Conservation (phyloP, 257 asterid genomes). For the Mentha longifolia region DNA sequence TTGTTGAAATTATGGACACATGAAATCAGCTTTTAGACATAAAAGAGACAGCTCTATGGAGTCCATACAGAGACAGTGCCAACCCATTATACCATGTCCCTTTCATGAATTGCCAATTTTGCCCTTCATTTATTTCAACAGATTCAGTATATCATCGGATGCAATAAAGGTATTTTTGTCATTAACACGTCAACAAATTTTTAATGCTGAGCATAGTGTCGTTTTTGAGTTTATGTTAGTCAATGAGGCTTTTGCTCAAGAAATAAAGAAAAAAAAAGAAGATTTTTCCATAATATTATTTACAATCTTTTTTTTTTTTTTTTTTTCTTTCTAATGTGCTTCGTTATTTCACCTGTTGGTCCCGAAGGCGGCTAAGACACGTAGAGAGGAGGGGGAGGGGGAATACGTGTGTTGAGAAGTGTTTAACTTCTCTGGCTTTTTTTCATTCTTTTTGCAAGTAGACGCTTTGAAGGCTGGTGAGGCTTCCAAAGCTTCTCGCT, state of each 20-base stretch:
- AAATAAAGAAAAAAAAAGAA: too few relatives aligned
- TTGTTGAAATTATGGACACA: constrained; percentile 22
- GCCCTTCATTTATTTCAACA: constrained; percentile 42
- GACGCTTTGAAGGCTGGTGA: too few relatives aligned
- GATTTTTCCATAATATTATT: too few relatives aligned
- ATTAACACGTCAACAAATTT: constrained; percentile 16
- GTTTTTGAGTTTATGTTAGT: not conserved
- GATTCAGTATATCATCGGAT: constrained; percentile 12
- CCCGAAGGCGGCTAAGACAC: too few relatives aligned
- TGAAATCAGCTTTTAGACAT: constrained; percentile 62
- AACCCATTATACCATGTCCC: constrained; percentile 65
- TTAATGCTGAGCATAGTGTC: constrained; percentile 7
- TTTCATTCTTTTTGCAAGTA: too few relatives aligned
- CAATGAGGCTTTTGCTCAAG: not conserved
- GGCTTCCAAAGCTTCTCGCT: too few relatives aligned
- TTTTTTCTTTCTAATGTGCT: too few relatives aligned
- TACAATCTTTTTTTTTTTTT: too few relatives aligned
- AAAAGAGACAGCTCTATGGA: constrained; percentile 65
- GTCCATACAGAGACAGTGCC: constrained; percentile 61
- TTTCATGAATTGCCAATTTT: constrained; percentile 45
- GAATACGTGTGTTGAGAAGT: too few relatives aligned
- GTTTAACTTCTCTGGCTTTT: too few relatives aligned
- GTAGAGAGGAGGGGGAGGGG: too few relatives aligned
- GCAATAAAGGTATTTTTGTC: constrained; percentile 46
- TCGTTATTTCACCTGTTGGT: too few relatives aligned